Evolutionary conservation across 306 rosid genomes (phyloP), one percentile per base, ranked within the genome.

Genomic region (Hippophae rhamnoides): DNA sequence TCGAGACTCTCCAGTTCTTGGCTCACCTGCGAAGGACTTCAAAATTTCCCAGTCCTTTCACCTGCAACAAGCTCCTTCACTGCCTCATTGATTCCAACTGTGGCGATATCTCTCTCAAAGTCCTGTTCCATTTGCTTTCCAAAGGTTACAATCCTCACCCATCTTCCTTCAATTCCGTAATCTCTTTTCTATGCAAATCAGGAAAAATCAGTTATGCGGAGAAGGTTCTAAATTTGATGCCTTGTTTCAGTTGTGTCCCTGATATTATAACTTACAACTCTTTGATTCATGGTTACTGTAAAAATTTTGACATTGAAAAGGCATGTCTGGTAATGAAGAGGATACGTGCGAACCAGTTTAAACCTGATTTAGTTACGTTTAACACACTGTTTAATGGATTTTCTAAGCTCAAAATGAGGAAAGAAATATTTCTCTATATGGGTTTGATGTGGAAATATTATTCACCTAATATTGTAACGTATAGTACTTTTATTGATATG

Each of bases 371-470:
- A 56, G 65, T 70, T 11, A 61, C 49, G 41, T 75, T 75, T 26
- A 75, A 75, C 61, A 65, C 52, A 48, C 26, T 75, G 57, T 65
- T 75, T 65, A 61, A 62, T 61, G 75, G 75, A 10, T 75, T 75
- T 47, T 58, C 60, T 57, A 75, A 75, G 65, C 54, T 44, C 9
- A 52, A 42, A 52, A 74, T 74, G 79, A 66, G 61, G 75, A 45
- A 57, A n/a, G 62, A 65, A 49, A 61, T 68, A 31, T 61, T 69
- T 75, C 54, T 65, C 49, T 75, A 69, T 23, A 67, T 75, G 66
- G 75, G 79, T 18, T 60, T 75, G 66, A 75, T 75, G 79, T 69
- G 72, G 75, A 75, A 75, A 67, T 59, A 47, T 43, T 75, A 48
- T 65, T 61, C 54, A 55, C 75, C 79, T 12, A 75, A 66, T 75